A percentile compares a stretch with the other conserved stretches of the same genome.
These are phyloP conservation scores for Lonicera japonica DNA, from an alignment of 129 eudicot species.

Conservation along the genomic window DNA sequence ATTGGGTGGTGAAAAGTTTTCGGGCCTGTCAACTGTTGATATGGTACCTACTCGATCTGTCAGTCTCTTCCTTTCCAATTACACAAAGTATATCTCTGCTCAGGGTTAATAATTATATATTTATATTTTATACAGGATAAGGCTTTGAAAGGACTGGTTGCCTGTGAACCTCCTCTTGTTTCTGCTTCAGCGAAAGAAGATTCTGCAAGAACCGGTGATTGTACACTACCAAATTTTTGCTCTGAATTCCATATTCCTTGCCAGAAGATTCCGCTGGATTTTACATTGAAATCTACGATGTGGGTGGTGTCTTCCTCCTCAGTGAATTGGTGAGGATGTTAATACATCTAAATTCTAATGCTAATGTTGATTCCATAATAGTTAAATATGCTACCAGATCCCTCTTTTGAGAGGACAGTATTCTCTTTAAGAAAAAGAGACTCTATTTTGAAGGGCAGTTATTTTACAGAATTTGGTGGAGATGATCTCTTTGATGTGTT, in stretches of 20 bases:
- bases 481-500: no score
- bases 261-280: constrained; percentile 67
- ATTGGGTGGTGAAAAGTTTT: constrained; percentile 38
- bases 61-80: background rate
- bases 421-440: no score
- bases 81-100: constrained; percentile 6
- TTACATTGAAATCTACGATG: constrained; percentile 79
- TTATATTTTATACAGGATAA: constrained; percentile 43
- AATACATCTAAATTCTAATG: background rate
- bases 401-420: no score
- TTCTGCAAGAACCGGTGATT: constrained; percentile 23
- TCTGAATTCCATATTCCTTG: constrained; percentile 57
- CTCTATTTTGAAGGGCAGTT: no score
- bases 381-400: no score
- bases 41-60: constrained; percentile 46
- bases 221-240: constrained; percentile 26
- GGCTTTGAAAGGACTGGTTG: constrained; percentile 68
- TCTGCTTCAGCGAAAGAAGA: constrained; percentile 33
- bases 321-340: constrained; percentile 53
- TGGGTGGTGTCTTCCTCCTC: constrained; percentile 68
- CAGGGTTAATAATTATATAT: background rate
- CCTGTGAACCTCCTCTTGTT: constrained; percentile 42
- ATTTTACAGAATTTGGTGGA: no score
- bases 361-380: no score
- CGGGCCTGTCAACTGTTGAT: constrained; percentile 41